Conservation (phyloP, 2,329 filamentous ascomycete genomes). For the Calycina herbarum region DNA sequence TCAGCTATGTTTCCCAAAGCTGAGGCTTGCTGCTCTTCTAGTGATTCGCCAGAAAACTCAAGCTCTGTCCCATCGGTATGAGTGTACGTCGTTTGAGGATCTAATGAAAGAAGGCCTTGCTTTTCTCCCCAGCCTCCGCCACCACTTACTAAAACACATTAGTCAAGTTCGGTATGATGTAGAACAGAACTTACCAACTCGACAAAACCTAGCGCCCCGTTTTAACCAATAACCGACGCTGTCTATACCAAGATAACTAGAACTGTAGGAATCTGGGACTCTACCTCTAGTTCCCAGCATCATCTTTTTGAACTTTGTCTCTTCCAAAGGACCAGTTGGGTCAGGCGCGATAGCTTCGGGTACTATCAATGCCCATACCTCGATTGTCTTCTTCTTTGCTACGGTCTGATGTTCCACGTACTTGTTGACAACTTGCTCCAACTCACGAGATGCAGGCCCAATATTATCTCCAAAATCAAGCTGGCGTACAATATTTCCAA, state of each 20-base stretch:
- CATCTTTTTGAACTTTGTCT: neutral
- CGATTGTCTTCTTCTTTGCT: conserved; percentile 11
- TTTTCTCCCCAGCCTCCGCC: conserved; percentile 85
- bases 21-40: conserved; percentile 37
- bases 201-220: conserved; percentile 30
- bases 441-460: conserved; percentile 67
- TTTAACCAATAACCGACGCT: conserved; percentile 28
- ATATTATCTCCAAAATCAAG: conserved; percentile 48
- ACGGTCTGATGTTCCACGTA: conserved; percentile 49
- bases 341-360: conserved; percentile 39
- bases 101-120: conserved; percentile 74
- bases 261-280: conserved; percentile 7
- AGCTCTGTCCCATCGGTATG: conserved; percentile 52
- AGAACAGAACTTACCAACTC: conserved; percentile 33
- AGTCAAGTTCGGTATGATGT: conserved; percentile 12
- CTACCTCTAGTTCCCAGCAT: neutral
- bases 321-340: neutral
- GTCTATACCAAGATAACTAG: neutral
- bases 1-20: conserved; percentile 57
- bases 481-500: conserved; percentile 77
- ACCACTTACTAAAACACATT: conserved; percentile 61
- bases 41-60: conserved; percentile 43
- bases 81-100: conserved; percentile 63
- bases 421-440: conserved; percentile 63
- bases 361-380: conserved; percentile 71